These are phyloP conservation scores for Heliocybe sulcata DNA, from an alignment of 1,284 basidiomycete species.

Conservation along the genomic window DNA sequence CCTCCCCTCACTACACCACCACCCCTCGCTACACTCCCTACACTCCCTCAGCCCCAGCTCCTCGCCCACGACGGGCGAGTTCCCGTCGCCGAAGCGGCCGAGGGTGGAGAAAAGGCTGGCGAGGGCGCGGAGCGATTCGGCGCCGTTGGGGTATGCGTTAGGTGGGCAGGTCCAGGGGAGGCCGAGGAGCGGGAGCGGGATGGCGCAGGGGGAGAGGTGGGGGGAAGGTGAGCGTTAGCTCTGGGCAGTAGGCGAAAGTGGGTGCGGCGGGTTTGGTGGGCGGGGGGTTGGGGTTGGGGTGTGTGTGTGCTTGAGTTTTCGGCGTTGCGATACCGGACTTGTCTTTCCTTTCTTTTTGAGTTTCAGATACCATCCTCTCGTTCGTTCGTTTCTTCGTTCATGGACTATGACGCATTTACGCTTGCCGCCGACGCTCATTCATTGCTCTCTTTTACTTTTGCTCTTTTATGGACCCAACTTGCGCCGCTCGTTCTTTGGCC, in stretches of 20 bases:
- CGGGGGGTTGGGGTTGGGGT: not conserved
- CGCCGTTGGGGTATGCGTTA: conserved; percentile 35
- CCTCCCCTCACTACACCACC: conserved; percentile 12
- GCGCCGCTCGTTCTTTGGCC: not conserved
- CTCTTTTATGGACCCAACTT: not conserved
- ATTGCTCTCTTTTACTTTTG: not conserved
- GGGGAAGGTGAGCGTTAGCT: not conserved
- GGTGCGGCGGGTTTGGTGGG: too few species aligned
- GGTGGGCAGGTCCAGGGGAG: conserved; percentile 20
- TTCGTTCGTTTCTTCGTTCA: not conserved
- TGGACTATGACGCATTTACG: not conserved
- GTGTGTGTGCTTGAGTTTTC: conserved; percentile 3
- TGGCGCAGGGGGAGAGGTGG: conserved; percentile 11
- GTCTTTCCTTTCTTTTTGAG: not conserved
- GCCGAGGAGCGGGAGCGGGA: conserved; percentile 31
- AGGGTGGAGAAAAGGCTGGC: conserved; percentile 26
- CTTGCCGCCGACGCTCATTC: not conserved
- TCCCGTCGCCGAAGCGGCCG: conserved; percentile 34
- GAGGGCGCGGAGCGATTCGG: conserved; percentile 40
- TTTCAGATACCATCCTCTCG: not conserved
- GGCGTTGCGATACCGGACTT: not conserved
- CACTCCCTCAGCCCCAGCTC: conserved; percentile 48
- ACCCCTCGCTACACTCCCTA: conserved; percentile 24
- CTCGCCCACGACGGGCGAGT: conserved; percentile 59
- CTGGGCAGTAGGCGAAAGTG: not conserved